Evolutionary conservation across 345 rosid genomes (phyloP), one percentile per base, ranked within the genome.

Genomic region (Pistacia integerrima): DNA sequence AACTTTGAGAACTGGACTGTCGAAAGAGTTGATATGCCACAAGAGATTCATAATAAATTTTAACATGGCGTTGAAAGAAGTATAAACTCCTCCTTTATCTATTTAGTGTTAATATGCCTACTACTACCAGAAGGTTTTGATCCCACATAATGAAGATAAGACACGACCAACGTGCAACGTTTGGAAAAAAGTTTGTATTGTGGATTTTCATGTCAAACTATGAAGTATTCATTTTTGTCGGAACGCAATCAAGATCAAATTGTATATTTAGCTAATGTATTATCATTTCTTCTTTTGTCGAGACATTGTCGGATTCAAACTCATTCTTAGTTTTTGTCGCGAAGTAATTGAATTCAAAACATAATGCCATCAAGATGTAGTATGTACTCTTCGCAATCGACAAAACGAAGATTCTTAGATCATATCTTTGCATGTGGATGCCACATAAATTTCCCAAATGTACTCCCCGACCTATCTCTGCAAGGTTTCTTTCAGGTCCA

Each of bases 381-480:
- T 14, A 16, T 54, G 4, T 41, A 41, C 10, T 12, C 20, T 57
- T 79, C 14, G 52, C 51, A 8, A n/a, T 46, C 52, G 22, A 73
- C 62, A 76, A 73, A 76, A 7, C 0, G 2, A 72, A 66, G 20
- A 64, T 64, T 81, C 65, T 36, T 67, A 48, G 41, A 73, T 59
- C 22, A 33, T 41, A 41, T 56, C 63, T 56, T 60, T 69, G 68
- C 78, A 72, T 17, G 44, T 44, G 17, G 44, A 38, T 56, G 28
- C 12, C 17, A 46, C 38, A 49, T 48, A 57, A 69, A 63, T 38
- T 64, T 65, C 57, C 57, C 71, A 12, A 41, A 13, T 5, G 0
- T 41, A 11, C 5, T 18, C 2, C 16, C 18, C 6, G 33, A 30
- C 8, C 68, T 62, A 12, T 20, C 67, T 48, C 20, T 7, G 52